Base-by-base conservation (phyloP, 2,329 filamentous ascomycete species). In the Didymella lethalis region DNA sequence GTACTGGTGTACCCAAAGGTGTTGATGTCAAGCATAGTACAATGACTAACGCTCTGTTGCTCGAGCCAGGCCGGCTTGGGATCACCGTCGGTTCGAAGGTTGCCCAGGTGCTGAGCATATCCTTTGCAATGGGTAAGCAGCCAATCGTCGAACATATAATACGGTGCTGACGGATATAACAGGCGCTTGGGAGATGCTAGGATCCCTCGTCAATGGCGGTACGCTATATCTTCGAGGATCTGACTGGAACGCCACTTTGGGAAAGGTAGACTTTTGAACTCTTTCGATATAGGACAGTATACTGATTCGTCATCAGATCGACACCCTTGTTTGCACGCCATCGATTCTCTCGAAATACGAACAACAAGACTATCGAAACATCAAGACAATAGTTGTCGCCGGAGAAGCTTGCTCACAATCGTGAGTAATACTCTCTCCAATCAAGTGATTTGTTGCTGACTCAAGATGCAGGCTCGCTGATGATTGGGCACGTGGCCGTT, bases 111-210 rank as follows among this genome's bases (percentile, higher is more conserved):
- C 76, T 87, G 32, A 86, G 84, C 59, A 82, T 88, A 44, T 83
- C 83, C 43, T 88, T 87, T 64, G 85, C 87, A 62, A 87, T 87
- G 84, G 83, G 85, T 86, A 77, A 66, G 82, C 23, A 8, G 16
- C 28, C 1, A n/a, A 6, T 18, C 10, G 14, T 7, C 7, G 14
- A 44, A 14, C 14, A 10, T n/a, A n/a, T 8, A 14, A 14, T 34
- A 11, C 31, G 14, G n/a, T 29, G 32, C 49, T 53, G 10, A 58
- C n/a, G 2, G 20, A 26, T 45, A 2, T n/a, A 25, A 20, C 40
- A 86, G 85, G 83, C 18, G 84, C 85, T 10, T 87, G 85, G 85
- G 85, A 87, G 62, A 83, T 87, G 25, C 79, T 87, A 8, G 81
- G 79, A 1, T 82, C 80, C 47, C 71, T 87, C 18, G 83, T 84